Conservation (phyloP, 129 eudicot species). For the Escallonia rubra region DNA sequence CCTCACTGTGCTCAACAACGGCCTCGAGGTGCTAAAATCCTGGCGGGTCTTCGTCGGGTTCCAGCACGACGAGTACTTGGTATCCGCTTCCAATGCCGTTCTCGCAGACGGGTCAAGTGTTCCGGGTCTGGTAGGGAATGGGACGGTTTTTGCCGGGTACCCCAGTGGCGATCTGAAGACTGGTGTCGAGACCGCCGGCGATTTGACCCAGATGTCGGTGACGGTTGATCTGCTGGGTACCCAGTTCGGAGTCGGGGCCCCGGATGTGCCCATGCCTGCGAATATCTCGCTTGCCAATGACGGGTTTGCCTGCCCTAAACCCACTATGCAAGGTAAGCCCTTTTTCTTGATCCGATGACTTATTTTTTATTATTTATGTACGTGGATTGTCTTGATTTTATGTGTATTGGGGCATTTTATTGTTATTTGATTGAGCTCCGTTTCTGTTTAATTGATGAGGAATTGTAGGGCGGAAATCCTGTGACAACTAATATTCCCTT, state of each 20-base stretch:
- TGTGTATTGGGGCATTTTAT: background rate
- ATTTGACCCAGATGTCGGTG: constrained; percentile 63
- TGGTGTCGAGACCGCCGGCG: constrained; percentile 88
- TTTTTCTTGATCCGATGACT: background rate
- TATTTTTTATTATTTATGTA: background rate
- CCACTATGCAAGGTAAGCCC: constrained; percentile 51
- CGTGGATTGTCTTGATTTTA: background rate
- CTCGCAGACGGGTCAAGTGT: constrained; percentile 61
- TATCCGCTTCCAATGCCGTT: constrained; percentile 75
- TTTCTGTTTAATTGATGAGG: background rate
- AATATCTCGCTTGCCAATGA: constrained; percentile 79
- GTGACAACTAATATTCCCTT: too few species aligned
- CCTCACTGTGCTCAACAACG: constrained; percentile 61
- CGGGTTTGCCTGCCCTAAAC: constrained; percentile 70
- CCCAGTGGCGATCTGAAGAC: constrained; percentile 74
- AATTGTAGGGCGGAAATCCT: background rate
- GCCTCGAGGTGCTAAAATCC: constrained; percentile 54
- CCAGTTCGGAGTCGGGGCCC: constrained; percentile 66
- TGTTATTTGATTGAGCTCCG: too few species aligned
- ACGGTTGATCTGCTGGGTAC: constrained; percentile 66
- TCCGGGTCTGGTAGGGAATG: constrained; percentile 82
- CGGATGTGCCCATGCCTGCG: constrained; percentile 63
- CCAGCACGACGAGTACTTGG: constrained; percentile 67
- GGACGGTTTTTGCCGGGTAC: constrained; percentile 75
- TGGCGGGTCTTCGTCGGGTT: constrained; percentile 90